Evolutionary conservation across 2,329 filamentous ascomycete genomes (phyloP).

Genomic region (Fusarium subglutinans): DNA sequence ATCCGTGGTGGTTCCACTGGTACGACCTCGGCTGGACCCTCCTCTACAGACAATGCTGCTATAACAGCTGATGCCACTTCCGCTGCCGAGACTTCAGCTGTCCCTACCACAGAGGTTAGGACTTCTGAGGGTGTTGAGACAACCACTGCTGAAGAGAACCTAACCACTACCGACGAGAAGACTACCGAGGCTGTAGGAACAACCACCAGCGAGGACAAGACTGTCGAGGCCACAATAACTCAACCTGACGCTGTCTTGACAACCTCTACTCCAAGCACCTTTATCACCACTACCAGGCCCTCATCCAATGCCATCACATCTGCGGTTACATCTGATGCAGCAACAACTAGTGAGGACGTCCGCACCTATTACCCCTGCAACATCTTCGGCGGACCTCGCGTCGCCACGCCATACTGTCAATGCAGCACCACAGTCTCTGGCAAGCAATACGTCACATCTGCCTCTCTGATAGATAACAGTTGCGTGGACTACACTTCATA

Average conservation of each 20-base stretch:
- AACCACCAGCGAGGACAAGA: not conserved
- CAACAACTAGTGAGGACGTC: not conserved
- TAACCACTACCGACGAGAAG: not conserved
- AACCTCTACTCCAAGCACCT: not conserved
- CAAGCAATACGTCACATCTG: not conserved
- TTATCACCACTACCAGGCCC: not conserved
- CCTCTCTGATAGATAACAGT: not conserved
- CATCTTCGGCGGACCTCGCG: not conserved
- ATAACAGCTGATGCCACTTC: not conserved
- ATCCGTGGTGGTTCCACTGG: not conserved
- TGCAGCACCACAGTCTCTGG: slow-evolving; percentile 4
- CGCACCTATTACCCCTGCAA: slow-evolving; percentile 5
- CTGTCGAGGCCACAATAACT: not conserved
- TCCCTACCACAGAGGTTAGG: not conserved
- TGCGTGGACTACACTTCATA: not conserved
- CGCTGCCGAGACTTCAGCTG: not conserved
- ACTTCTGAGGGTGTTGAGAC: not conserved
- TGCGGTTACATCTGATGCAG: not conserved
- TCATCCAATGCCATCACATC: not conserved
- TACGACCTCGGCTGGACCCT: not conserved
- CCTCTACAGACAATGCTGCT: not conserved
- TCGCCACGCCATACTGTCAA: slow-evolving; percentile 6
- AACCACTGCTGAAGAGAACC: not conserved
- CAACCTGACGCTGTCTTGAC: not conserved
- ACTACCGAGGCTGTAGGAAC: not conserved